A percentile compares a stretch with the other conserved stretches of the same genome.
Conservation (phyloP, 176 grass and related monocot species). For the Avena atlantica region DNA sequence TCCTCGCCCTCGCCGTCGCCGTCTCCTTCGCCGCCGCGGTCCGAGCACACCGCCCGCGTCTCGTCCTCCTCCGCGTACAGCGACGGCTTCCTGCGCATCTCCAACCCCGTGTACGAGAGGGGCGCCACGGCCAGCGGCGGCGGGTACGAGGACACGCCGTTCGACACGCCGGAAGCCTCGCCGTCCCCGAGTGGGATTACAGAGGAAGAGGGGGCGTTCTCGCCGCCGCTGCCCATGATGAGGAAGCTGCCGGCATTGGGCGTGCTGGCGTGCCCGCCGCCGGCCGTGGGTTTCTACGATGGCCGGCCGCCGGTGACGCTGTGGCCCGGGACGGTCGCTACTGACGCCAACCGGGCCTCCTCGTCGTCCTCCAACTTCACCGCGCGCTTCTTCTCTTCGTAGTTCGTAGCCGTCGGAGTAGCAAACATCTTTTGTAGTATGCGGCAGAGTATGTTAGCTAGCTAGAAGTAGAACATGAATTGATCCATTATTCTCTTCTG, state of each 20-base stretch:
- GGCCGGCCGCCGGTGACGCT: constrained; percentile 24
- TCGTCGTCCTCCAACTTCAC: constrained; percentile 46
- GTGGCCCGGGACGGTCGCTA: constrained; percentile 15
- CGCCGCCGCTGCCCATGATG: constrained; percentile 46
- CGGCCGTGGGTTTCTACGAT: constrained; percentile 14
- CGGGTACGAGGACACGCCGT: constrained; percentile 23
- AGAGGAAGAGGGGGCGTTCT: constrained; percentile 30
- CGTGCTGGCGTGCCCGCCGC: constrained; percentile 38
- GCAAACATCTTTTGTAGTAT: background rate
- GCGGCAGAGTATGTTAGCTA: background rate
- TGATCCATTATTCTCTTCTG: constrained; percentile 26
- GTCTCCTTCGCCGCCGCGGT: constrained; percentile 13
- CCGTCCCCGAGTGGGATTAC: constrained; percentile 43
- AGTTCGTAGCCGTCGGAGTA: constrained; percentile 35
- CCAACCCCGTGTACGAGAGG: constrained; percentile 63
- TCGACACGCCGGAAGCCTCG: constrained; percentile 42
- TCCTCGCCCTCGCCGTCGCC: constrained; percentile 22
- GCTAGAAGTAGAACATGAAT: constrained; percentile 33
- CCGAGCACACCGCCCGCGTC: background rate
- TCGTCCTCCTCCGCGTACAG: constrained; percentile 41
- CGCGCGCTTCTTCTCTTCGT: constrained; percentile 47
- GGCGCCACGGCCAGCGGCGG: background rate
- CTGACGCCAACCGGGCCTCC: constrained; percentile 51
- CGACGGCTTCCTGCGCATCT: constrained; percentile 54
- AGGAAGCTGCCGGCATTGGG: constrained; percentile 46